These are phyloP conservation scores for Trichoderma asperelloides DNA, from an alignment of 495 filamentous ascomycete species.

Conservation along the genomic window DNA sequence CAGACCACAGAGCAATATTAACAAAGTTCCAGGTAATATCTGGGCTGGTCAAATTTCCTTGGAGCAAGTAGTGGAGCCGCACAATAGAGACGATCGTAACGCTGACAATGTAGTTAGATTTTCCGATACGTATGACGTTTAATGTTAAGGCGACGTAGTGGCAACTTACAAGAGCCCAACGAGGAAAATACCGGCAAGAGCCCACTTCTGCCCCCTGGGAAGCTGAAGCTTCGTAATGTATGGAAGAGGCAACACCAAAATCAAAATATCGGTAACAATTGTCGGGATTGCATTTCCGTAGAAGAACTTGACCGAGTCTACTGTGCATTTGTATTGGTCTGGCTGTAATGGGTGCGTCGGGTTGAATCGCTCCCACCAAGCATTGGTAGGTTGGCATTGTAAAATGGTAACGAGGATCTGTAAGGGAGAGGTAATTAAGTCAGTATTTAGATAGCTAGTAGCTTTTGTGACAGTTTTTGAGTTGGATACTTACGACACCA, in stretches of 20 bases:
- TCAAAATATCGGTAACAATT: background rate
- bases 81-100: background rate
- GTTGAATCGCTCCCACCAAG: background rate
- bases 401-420: slow-evolving; percentile 3
- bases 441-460: background rate
- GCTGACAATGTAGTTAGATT: background rate
- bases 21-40: slow-evolving; percentile 1
- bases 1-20: background rate
- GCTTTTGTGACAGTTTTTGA: too few species aligned
- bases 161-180: background rate
- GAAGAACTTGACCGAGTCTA: slow-evolving; percentile 1
- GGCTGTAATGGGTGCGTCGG: background rate
- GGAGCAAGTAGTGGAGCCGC: background rate
- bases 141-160: background rate
- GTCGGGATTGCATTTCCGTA: slow-evolving; percentile 4
- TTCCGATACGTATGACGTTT: background rate
- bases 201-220: background rate
- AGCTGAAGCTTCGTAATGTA: background rate
- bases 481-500: background rate
- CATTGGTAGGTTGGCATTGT: background rate
- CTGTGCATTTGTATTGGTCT: background rate
- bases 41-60: background rate
- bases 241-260: background rate
- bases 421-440: background rate
- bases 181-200: background rate